Evolutionary conservation across 1,284 basidiomycete genomes (phyloP), one percentile per base, ranked within the genome.

Genomic region (Cutaneotrichosporon sp.): DNA sequence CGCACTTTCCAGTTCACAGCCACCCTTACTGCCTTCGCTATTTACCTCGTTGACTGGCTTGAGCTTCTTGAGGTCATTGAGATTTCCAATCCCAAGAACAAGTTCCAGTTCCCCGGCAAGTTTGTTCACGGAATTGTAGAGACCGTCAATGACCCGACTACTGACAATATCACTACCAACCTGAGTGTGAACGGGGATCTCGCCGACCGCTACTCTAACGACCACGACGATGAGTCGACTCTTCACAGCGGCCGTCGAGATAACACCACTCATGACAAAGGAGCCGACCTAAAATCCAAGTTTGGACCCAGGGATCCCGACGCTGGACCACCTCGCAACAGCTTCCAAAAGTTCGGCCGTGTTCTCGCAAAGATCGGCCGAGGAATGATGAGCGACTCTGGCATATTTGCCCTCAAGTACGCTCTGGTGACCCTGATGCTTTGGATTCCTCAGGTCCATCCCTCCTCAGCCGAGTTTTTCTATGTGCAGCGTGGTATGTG

Each of bases 381-480:
- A 3, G 66, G 56, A n/a, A 41, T 69, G 9, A 58, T 53, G 2
- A 64, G 65, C 2, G 46, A 63, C 16, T 57, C 66, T 20, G 75
- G 75, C 4, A 46, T 75, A 2, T 86, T 82, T 61, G 78, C 79
- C 0, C 74, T 83, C 65, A 81, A 83, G 59, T 82, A 83, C 64
- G 77, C 76, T 0, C 52, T 84, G 16, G 66, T 83, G 14, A 79
- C 79, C 0, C 68, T 85, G 27, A 79, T 78, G 0, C 67, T 85
- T 2, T 85, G 81, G 81, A 65, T 83, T 0, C 82, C 82, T 0
- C 65, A 76, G 3, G 79, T 84, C 0, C 66, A 80, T 44, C 72
- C 50, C 1, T 46, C 45, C 12, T 70, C 67, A 45, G 61, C 71
- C 27, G 32, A 77, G 71, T 68, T 82, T 78, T 47, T 63, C 77